Evolutionary conservation across 495 filamentous ascomycete genomes (phyloP), one percentile per base, ranked within the genome.

Genomic region (Hypoxylon cercidicola): DNA sequence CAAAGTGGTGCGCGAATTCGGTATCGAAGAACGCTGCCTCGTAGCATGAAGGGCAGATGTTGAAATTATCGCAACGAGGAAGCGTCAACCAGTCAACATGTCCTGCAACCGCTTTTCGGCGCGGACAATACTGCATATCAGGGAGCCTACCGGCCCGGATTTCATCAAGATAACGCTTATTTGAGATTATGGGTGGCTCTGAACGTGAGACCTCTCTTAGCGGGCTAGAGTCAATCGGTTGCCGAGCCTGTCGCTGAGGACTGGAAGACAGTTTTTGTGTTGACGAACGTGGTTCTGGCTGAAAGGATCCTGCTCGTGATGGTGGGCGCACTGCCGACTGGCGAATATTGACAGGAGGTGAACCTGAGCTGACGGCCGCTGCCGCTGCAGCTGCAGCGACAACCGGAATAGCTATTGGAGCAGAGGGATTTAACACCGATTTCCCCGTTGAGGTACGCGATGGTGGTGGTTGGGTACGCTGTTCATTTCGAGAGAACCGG

Each of bases 11-110:
- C 15, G 72, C 74, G 46, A 74, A 81, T 7, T 74, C 66, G 1
- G 72, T 78, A 8, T 75, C 64, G 25, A 71, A 68, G 55, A 81
- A 83, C 4, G 77, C 65, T 4, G 55, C 56, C 2, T 53, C 62
- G 47, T 78, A 81, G 55, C 81, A 83, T 28, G 73, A 75, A 0
- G 77, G 75, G 51, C 81, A 83, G 15, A 83, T 77, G n/a, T 71
- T 65, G 57, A 83, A 81, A 60, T 78, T 78, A 9, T 79, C 75
- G 52, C 76, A 75, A 6, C 72, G 64, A 9, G 75, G 77, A 1
- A 83, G 61, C 0, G 76, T 79, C 2, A 80, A 54, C 62, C 79
- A 82, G 39, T 75, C 75, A 16, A 72, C 57, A 19, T 69, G 60
- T 9, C 73, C 75, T 3, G 68, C 51, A 16, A 13, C 67, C 30